A percentile compares a stretch with the other conserved stretches of the same genome.
These are phyloP conservation scores for Chrysosporium queenslandicum DNA, from an alignment of 2,329 filamentous ascomycete genomes.

Conservation along the genomic window DNA sequence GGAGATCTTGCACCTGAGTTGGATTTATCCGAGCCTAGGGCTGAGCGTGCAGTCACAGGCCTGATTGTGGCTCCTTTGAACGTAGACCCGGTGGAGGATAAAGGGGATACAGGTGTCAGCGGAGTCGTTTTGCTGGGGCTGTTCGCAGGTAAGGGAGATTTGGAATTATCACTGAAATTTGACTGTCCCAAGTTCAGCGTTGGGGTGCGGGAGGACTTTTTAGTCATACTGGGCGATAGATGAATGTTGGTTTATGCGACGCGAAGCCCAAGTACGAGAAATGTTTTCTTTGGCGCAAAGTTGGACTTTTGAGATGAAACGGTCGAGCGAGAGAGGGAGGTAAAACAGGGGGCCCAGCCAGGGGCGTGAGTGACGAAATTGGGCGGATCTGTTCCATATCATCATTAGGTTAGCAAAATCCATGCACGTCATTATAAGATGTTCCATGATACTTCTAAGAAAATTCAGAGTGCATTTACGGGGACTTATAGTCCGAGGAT, in stretches of 20 bases:
- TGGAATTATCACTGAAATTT: conserved; percentile 12
- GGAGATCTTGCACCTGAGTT: conserved; percentile 26
- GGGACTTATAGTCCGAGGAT: neutral
- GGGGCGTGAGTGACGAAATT: neutral
- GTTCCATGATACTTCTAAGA: neutral
- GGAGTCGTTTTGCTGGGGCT: conserved; percentile 12
- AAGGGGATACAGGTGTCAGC: conserved; percentile 12
- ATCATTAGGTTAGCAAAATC: conserved; percentile 7
- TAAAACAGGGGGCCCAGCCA: neutral
- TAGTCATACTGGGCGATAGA: conserved; percentile 15
- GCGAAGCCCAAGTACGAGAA: neutral
- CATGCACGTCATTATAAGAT: conserved; percentile 3
- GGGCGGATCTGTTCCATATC: conserved; percentile 7
- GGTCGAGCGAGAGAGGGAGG: neutral
- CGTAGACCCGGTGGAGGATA: conserved; percentile 15
- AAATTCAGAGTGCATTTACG: neutral
- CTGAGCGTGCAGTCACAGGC: conserved; percentile 25
- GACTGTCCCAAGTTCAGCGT: conserved; percentile 14
- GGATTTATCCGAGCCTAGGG: conserved; percentile 20
- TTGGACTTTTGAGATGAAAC: conserved; percentile 5
- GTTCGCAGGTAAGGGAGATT: conserved; percentile 5
- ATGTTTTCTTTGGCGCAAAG: neutral
- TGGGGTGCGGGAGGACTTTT: conserved; percentile 15
- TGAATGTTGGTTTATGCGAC: conserved; percentile 6
- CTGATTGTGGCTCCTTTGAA: conserved; percentile 29